Evolutionary conservation across 2,329 filamentous ascomycete species (phyloP).

Genomic region (Colletotrichum incanum): DNA sequence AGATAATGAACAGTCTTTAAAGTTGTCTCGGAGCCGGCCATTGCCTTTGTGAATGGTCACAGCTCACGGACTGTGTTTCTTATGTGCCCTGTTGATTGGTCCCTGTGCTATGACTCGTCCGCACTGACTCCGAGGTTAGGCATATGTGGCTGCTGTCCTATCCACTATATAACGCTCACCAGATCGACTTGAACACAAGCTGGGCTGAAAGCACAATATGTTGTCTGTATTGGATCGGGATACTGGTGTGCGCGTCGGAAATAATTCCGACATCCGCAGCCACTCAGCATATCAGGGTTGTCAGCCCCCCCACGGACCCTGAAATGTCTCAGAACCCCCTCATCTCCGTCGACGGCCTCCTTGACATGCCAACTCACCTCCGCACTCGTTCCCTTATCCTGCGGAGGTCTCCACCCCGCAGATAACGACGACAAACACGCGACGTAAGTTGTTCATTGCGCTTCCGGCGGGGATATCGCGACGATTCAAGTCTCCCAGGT

Average conservation of each 20-base stretch:
- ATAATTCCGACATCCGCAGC: not conserved
- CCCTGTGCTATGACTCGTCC: not conserved
- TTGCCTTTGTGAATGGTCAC: not conserved
- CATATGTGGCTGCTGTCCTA: too few species aligned
- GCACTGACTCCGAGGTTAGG: not conserved
- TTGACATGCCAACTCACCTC: slow-evolving; percentile 12
- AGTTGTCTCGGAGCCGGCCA: not conserved
- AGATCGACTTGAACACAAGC: not conserved
- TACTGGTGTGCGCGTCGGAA: not conserved
- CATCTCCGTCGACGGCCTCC: not conserved
- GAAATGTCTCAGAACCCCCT: slow-evolving; percentile 17
- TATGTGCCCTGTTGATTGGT: too few species aligned
- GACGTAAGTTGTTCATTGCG: not conserved
- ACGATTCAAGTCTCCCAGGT: not conserved
- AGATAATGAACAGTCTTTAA: not conserved
- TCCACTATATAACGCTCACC: not conserved
- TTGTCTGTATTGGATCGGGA: not conserved
- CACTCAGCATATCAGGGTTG: slow-evolving; percentile 17
- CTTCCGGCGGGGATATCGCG: slow-evolving; percentile 3
- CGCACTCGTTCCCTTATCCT: slow-evolving; percentile 6
- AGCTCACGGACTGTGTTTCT: too few species aligned
- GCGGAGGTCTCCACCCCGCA: slow-evolving; percentile 39
- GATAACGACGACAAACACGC: slow-evolving; percentile 15
- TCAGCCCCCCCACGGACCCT: slow-evolving; percentile 8
- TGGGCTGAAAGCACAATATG: not conserved